Conservation (phyloP, 2,329 filamentous ascomycete species). For the Beauveria rudraprayagi region DNA sequence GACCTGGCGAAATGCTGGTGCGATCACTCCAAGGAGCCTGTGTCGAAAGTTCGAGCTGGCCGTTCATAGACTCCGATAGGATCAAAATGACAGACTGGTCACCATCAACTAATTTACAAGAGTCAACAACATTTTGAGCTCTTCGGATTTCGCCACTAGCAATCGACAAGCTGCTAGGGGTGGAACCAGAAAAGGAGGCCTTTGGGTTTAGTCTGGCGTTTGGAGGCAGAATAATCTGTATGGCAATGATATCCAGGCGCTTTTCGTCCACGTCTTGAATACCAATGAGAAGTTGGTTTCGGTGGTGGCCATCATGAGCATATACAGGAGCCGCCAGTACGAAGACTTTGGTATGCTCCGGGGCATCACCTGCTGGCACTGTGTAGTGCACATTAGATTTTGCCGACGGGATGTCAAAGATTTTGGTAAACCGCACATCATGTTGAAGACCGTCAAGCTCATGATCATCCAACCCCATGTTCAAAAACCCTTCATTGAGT, state of each 20-base stretch:
- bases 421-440: slow-evolving; percentile 63
- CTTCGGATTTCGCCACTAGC: slow-evolving; percentile 43
- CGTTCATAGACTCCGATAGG: slow-evolving; percentile 56
- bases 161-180: slow-evolving; percentile 9
- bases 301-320: slow-evolving; percentile 43
- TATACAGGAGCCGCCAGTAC: slow-evolving; percentile 54
- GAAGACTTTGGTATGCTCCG: slow-evolving; percentile 54
- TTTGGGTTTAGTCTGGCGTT: neutral
- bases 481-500: slow-evolving; percentile 64
- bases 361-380: slow-evolving; percentile 43
- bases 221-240: slow-evolving; percentile 42
- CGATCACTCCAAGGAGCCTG: slow-evolving; percentile 70
- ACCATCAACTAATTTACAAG: slow-evolving; percentile 62
- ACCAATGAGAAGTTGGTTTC: slow-evolving; percentile 54
- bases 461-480: slow-evolving; percentile 65
- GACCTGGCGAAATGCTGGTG: slow-evolving; percentile 57
- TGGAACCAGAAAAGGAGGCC: neutral
- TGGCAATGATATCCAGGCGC: slow-evolving; percentile 57
- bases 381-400: slow-evolving; percentile 55
- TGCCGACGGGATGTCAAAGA: slow-evolving; percentile 59
- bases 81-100: slow-evolving; percentile 61
- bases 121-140: slow-evolving; percentile 62
- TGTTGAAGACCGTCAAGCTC: slow-evolving; percentile 62
- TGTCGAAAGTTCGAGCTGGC: slow-evolving; percentile 58
- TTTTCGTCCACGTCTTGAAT: slow-evolving; percentile 63